Evolutionary conservation across 768 basidiomycete genomes (phyloP).

Genomic region (Nidularia sp.): DNA sequence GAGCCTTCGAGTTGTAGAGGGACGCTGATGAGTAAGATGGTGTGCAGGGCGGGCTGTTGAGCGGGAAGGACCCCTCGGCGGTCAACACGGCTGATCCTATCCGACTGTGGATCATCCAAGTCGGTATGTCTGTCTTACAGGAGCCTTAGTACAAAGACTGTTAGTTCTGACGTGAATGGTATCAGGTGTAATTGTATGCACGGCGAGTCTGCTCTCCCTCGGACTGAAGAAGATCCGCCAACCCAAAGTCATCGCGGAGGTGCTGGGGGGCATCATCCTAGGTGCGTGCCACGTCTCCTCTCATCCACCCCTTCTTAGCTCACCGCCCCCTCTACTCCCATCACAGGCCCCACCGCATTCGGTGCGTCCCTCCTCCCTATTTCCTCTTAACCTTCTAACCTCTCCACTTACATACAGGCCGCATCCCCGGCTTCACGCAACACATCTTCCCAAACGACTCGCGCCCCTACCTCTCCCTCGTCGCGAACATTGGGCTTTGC

Average conservation of each 20-base stretch:
- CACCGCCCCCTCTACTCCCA: background rate
- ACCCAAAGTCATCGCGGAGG: constrained; percentile 80
- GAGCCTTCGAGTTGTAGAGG: background rate
- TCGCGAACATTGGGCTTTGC: constrained; percentile 85
- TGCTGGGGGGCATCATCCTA: constrained; percentile 87
- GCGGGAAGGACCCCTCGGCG: constrained; percentile 66
- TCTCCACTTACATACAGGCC: constrained; percentile 23
- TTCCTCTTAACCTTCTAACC: too few relatives aligned
- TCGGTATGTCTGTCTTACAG: constrained; percentile 41
- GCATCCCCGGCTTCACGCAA: constrained; percentile 84
- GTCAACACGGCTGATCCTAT: constrained; percentile 69
- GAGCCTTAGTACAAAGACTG: background rate
- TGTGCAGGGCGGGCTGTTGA: constrained; percentile 67
- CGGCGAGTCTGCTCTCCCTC: constrained; percentile 73
- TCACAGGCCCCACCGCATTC: constrained; percentile 46
- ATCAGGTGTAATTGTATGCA: constrained; percentile 77
- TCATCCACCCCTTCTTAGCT: background rate
- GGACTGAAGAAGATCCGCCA: constrained; percentile 72
- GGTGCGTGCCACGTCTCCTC: constrained; percentile 30
- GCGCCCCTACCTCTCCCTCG: constrained; percentile 74
- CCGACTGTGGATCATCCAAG: constrained; percentile 74
- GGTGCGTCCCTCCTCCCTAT: constrained; percentile 7
- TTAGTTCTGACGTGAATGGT: background rate
- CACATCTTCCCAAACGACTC: constrained; percentile 79
- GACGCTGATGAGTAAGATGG: background rate